Evolutionary conservation across 352 stramenopile species (phyloP).

Genomic region (Phytophthora pseudosyringae): DNA sequence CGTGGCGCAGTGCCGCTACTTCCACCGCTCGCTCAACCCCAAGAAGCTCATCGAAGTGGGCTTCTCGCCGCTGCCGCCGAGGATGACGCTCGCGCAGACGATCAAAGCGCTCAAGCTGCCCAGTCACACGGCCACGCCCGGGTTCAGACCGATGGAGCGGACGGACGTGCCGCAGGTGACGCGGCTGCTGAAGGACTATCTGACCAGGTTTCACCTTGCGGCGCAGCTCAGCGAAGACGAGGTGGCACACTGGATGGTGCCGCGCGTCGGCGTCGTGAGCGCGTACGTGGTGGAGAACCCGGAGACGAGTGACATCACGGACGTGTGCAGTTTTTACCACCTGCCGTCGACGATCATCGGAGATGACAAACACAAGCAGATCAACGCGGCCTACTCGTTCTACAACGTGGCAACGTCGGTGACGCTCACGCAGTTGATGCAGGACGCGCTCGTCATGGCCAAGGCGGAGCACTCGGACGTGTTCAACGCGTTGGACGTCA

Average conservation of each 20-base stretch:
- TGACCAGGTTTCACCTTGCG: constrained; percentile 76
- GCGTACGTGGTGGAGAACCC: constrained; percentile 91
- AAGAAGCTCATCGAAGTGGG: constrained; percentile 99
- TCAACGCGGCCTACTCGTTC: constrained; percentile 98
- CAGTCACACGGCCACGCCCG: constrained; percentile 30
- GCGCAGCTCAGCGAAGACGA: constrained; percentile 92
- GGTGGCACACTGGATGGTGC: constrained; percentile 97
- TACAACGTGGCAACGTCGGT: constrained; percentile 94
- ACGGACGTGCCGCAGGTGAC: constrained; percentile 63
- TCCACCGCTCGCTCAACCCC: constrained; percentile 97
- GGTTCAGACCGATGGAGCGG: constrained; percentile 61
- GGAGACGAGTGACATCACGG: constrained; percentile 80
- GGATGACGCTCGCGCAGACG: constrained; percentile 96
- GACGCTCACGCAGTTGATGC: constrained; percentile 65
- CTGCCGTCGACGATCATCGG: constrained; percentile 96
- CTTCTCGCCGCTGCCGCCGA: constrained; percentile 93
- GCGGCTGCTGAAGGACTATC: constrained; percentile 55
- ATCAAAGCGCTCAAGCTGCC: constrained; percentile 93
- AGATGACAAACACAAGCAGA: constrained; percentile 93
- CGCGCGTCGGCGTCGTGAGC: constrained; percentile 93
- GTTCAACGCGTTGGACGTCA: constrained; percentile 76
- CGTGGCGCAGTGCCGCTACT: constrained; percentile 95
- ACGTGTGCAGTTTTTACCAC: constrained; percentile 98
- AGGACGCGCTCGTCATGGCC: constrained; percentile 66
- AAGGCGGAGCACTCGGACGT: constrained; percentile 63